Conservation (phyloP, 768 basidiomycete genomes). For the Phaeotremella skinneri region DNA sequence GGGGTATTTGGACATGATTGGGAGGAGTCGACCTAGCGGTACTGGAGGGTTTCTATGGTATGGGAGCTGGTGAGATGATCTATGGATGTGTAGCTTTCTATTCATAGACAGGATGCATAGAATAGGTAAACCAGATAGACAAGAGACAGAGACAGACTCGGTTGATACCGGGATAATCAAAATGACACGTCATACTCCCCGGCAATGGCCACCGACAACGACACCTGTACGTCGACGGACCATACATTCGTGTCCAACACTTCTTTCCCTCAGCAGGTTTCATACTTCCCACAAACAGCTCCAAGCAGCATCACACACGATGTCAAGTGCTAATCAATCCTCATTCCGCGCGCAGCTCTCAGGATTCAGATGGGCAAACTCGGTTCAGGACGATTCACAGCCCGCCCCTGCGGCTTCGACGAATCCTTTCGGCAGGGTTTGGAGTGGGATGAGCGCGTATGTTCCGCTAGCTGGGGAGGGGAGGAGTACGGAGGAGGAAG, state of each 20-base stretch:
- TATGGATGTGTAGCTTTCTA: not conserved
- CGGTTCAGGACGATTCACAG: slow-evolving; percentile 48
- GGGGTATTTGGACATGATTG: slow-evolving; percentile 18
- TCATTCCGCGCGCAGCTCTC: slow-evolving; percentile 50
- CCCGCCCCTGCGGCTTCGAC: slow-evolving; percentile 44
- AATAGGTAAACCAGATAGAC: not conserved
- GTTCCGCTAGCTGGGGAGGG: slow-evolving; percentile 80
- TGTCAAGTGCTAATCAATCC: slow-evolving; percentile 43
- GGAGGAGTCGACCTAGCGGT: not conserved
- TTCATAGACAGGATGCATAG: not conserved
- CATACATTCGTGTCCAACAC: no score
- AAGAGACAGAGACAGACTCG: not conserved
- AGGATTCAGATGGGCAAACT: slow-evolving; percentile 51
- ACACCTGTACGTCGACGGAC: no score
- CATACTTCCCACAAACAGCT: no score
- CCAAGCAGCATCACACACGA: slow-evolving; percentile 1
- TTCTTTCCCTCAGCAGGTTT: no score
- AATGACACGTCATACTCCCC: slow-evolving; percentile 10
- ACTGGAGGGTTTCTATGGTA: slow-evolving; percentile 1
- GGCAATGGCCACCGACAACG: no score
- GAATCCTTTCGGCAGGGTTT: slow-evolving; percentile 82
- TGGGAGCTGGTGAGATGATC: not conserved
- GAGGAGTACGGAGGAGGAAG: slow-evolving; percentile 88
- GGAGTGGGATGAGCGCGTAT: slow-evolving; percentile 78
- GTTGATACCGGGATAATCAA: not conserved